These are phyloP conservation scores for Hordeum pubiflorum DNA, from an alignment of 202 grass and related monocot genomes.

Conservation along the genomic window DNA sequence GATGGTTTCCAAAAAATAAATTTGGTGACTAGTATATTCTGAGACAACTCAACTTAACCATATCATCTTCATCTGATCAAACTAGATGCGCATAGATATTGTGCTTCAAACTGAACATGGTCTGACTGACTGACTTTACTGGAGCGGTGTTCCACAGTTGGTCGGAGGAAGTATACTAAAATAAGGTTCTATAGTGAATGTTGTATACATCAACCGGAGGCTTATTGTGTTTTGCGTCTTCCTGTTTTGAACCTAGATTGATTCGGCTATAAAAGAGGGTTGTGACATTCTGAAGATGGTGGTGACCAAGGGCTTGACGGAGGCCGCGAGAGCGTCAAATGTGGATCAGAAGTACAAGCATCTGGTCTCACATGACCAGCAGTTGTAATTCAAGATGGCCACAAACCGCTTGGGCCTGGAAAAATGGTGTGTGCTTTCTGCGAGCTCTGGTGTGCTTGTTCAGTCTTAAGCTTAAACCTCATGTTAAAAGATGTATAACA, in stretches of 20 bases:
- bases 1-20: background rate
- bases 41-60: background rate
- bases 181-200: background rate
- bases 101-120: background rate
- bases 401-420: background rate
- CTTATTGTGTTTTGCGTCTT: constrained; percentile 5
- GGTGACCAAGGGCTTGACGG: constrained; percentile 51
- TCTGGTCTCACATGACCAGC: constrained; percentile 45
- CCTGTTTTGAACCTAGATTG: constrained; percentile 46
- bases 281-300: constrained; percentile 63
- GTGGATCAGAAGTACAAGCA: constrained; percentile 81
- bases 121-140: background rate
- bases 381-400: background rate
- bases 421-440: too few species aligned
- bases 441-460: background rate
- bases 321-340: constrained; percentile 47
- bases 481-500: background rate
- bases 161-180: background rate
- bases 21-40: background rate
- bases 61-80: background rate
- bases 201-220: background rate
- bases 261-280: constrained; percentile 67
- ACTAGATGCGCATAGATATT: background rate
- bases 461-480: fast-evolving
- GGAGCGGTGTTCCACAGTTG: background rate